phyloP scores from a whole-genome alignment of 1,284 basidiomycete species.

The Cutaneotrichosporon daszewskae region DNA sequence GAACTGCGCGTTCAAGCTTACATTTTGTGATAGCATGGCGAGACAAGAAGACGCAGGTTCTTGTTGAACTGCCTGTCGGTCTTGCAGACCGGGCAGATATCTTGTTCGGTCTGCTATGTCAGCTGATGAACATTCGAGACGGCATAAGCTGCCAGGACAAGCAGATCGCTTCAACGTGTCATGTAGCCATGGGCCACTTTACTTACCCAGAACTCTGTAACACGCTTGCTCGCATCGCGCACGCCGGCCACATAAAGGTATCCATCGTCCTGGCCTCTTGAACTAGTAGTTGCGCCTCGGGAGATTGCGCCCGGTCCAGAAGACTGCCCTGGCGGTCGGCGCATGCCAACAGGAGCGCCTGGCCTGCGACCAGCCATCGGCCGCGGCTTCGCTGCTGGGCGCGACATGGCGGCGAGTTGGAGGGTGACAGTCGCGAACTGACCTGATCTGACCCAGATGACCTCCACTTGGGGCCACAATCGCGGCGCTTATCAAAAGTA shows the following conservation, averaged over 20 bases:
- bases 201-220: slow-evolving; percentile 41
- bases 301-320: slow-evolving; percentile 7
- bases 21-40: slow-evolving; percentile 99
- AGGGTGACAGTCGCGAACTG: too few species aligned
- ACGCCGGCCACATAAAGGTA: slow-evolving; percentile 44
- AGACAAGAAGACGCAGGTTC: slow-evolving; percentile 86
- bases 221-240: slow-evolving; percentile 37
- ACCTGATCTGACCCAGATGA: too few species aligned
- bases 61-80: slow-evolving; percentile 95
- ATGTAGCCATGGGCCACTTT: not conserved
- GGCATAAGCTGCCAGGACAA: too few species aligned
- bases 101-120: slow-evolving; percentile 67
- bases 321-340: not conserved
- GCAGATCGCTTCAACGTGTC: too few species aligned
- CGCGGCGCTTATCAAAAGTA: too few species aligned
- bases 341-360: slow-evolving; percentile 6
- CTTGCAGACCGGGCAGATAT: slow-evolving; percentile 95
- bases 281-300: slow-evolving; percentile 6
- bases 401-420: too few species aligned
- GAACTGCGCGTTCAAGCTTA: slow-evolving; percentile 41
- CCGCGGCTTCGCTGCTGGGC: slow-evolving; percentile 1
- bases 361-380: slow-evolving; percentile 7
- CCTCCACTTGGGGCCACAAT: too few species aligned
- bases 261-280: slow-evolving; percentile 25
- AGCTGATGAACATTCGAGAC: not conserved